phyloP scores from a whole-genome alignment of 2,329 filamentous ascomycete species.

The Sphaceloma murrayae region DNA sequence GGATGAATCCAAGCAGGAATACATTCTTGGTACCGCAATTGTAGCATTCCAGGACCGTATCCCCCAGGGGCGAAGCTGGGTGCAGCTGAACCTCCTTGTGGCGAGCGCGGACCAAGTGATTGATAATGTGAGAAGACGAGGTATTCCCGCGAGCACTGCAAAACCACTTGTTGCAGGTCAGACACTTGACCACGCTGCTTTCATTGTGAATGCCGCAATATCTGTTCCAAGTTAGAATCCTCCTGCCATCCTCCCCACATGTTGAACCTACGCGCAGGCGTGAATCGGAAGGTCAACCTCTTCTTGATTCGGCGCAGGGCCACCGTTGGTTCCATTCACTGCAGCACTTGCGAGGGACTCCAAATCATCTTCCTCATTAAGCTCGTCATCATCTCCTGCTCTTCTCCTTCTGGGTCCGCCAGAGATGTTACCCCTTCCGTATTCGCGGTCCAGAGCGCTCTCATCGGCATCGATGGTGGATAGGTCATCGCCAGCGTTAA shows the following conservation, averaged over 20 bases:
- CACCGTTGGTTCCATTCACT: slow-evolving; percentile 62
- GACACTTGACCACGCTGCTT: slow-evolving; percentile 89
- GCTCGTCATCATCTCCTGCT: slow-evolving; percentile 82
- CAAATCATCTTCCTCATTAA: slow-evolving; percentile 64
- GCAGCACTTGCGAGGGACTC: slow-evolving; percentile 71
- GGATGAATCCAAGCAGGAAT: slow-evolving; percentile 94
- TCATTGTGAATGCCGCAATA: slow-evolving; percentile 98
- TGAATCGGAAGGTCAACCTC: slow-evolving; percentile 79
- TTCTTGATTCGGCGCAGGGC: slow-evolving; percentile 59
- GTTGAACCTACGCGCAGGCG: slow-evolving; percentile 74
- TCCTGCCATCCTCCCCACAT: background rate
- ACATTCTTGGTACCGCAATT: slow-evolving; percentile 99
- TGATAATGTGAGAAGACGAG: slow-evolving; percentile 95
- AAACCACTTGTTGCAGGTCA: slow-evolving; percentile 96
- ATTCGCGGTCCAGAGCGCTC: slow-evolving; percentile 61
- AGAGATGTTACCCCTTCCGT: slow-evolving; percentile 49
- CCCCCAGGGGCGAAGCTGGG: slow-evolving; percentile 81
- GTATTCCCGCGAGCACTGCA: slow-evolving; percentile 95
- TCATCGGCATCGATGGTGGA: slow-evolving; percentile 51
- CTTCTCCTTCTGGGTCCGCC: slow-evolving; percentile 54
- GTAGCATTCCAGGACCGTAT: slow-evolving; percentile 96
- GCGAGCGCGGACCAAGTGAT: slow-evolving; percentile 89
- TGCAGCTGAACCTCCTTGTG: slow-evolving; percentile 99
- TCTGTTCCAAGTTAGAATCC: slow-evolving; percentile 35
- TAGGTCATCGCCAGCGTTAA: slow-evolving; percentile 72